Conservation (phyloP, 768 basidiomycete genomes). For the Ramaria sp. region DNA sequence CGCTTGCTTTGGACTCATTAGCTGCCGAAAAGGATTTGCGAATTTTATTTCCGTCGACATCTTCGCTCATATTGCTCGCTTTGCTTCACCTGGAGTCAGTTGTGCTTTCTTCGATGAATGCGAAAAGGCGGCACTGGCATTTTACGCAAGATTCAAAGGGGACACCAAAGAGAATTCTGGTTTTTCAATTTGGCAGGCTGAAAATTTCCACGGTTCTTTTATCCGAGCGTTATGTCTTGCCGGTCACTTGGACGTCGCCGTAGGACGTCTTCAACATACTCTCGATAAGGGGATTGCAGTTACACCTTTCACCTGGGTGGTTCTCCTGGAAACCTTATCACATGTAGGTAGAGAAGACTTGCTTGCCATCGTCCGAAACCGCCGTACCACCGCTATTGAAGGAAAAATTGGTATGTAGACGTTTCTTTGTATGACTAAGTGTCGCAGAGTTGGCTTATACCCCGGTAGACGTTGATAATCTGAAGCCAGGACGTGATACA, state of each 20-base stretch:
- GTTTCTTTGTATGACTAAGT: too few relatives aligned
- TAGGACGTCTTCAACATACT: neutral
- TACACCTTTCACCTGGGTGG: neutral
- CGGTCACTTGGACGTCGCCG: neutral
- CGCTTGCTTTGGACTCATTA: slow-evolving; percentile 6
- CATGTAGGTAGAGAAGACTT: neutral
- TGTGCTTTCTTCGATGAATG: neutral
- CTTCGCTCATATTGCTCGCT: slow-evolving; percentile 5
- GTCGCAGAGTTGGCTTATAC: neutral
- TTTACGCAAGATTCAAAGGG: neutral
- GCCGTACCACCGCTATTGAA: neutral
- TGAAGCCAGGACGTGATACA: neutral
- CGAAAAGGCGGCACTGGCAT: neutral
- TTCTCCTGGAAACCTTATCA: neutral
- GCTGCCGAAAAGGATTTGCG: slow-evolving; percentile 4
- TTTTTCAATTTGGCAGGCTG: neutral
- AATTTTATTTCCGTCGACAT: neutral
- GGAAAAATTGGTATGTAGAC: neutral
- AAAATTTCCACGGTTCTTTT: neutral
- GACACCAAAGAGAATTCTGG: neutral
- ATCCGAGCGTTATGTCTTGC: neutral
- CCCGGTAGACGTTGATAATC: neutral
- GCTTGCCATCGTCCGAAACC: neutral
- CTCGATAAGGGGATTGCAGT: neutral
- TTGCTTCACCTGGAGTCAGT: slow-evolving; percentile 5